Base-by-base conservation (phyloP, 768 basidiomycete species). In the Tylopilus sp. region DNA sequence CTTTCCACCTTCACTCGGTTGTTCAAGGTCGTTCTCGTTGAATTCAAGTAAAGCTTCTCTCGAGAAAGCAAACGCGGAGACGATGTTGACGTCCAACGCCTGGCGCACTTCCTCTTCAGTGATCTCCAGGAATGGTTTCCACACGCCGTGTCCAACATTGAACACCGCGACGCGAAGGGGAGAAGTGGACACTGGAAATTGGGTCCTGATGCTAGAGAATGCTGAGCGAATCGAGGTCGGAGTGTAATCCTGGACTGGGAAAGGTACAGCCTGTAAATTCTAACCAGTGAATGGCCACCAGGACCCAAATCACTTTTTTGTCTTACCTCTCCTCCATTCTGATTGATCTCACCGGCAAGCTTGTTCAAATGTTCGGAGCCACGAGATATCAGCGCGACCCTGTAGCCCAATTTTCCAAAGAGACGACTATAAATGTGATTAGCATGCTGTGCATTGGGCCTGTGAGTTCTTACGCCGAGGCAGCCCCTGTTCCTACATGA, bases 61-160 rank as follows among this genome's bases (percentile, higher is more conserved):
- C 9, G 86, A 72, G 58, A 88, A 89, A 0, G 83, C 71, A 52
- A 85, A 86, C 0, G 81, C 80, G 4, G 77, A 79, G 36, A 79
- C 72, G 40, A 85, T 70, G 47, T 80, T 84, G 20, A 71, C 69
- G 47, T 85, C 73, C 11, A 81, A 62, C 20, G 73, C 71, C 21
- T 73, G 64, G 47, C 77, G 74, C 18, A 86, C 60, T 31, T 87
- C 84, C 44, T 79, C 72, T 2, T 80, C 77, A 0, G 79, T 83
- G 21, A 86, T 61, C 12, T 85, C 75, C 23, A 89, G 69, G 74
- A 88, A 89, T 2, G 77, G 76, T 67, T 85, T 86, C 76, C 80
- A 86, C 12, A 81, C 65, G 3, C 75, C 76, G 30, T 76, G 63
- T 0, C 73, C 84, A 2, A 73, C 78, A 59, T 89, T 89, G 70